phyloP scores from a whole-genome alignment of 2,329 filamentous ascomycete species.

The Botrytis elliptica region DNA sequence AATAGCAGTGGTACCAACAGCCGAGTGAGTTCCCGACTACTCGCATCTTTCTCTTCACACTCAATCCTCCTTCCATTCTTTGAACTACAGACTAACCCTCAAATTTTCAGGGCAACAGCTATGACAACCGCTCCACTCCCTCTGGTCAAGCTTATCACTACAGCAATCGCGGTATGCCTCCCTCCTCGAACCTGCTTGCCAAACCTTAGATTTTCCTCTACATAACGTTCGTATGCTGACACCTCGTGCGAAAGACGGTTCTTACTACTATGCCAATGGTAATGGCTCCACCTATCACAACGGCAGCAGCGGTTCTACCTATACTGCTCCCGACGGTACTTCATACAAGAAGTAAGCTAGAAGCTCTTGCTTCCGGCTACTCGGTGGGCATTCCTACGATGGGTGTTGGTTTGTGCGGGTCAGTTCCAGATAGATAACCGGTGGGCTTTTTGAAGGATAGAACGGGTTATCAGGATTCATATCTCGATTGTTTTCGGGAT shows the following conservation, averaged over 20 bases:
- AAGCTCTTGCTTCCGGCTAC: background rate
- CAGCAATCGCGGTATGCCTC: constrained; percentile 54
- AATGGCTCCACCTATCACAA: constrained; percentile 70
- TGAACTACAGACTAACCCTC: background rate
- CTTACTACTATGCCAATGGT: constrained; percentile 72
- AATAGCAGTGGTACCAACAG: constrained; percentile 56
- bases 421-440: background rate
- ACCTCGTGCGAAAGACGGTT: constrained; percentile 47
- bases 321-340: constrained; percentile 55
- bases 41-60: background rate
- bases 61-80: background rate
- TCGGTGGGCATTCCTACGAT: background rate
- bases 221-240: background rate
- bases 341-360: constrained; percentile 32
- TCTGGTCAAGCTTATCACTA: constrained; percentile 63
- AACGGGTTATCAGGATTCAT: background rate
- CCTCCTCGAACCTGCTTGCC: background rate
- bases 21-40: constrained; percentile 47
- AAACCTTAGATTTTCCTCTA: background rate
- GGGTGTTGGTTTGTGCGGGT: rapidly evolving
- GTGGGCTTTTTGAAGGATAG: background rate
- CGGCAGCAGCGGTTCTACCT: constrained; percentile 53
- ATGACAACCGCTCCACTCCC: constrained; percentile 61
- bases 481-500: background rate
- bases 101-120: constrained; percentile 61